Conservation (phyloP, 768 basidiomycete genomes). For the Tricholoma furcatifolium region DNA sequence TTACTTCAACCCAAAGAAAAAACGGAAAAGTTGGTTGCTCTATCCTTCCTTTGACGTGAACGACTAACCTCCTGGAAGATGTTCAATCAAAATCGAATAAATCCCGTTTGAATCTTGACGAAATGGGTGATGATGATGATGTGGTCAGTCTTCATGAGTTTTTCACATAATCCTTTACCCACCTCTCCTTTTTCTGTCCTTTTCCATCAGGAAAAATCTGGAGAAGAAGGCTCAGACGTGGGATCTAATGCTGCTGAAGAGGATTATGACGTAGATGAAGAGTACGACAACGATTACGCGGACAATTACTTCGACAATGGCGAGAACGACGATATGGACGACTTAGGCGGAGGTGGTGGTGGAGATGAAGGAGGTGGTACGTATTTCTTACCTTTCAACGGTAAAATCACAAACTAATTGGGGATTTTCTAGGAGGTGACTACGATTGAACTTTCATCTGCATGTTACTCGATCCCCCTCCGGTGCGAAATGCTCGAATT, state of each 20-base stretch:
- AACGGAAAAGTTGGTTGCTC: constrained; percentile 45
- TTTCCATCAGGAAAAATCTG: constrained; percentile 59
- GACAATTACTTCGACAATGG: constrained; percentile 92
- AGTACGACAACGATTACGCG: constrained; percentile 89
- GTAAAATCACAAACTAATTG: not conserved
- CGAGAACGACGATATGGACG: constrained; percentile 78
- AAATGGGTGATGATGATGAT: constrained; percentile 63
- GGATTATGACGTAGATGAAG: constrained; percentile 87
- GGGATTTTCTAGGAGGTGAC: constrained; percentile 6
- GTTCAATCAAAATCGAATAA: constrained; percentile 33
- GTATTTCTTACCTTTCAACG: not conserved
- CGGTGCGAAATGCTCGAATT: not conserved
- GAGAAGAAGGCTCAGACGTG: constrained; percentile 64
- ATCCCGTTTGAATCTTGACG: constrained; percentile 61
- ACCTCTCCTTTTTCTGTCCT: not conserved
- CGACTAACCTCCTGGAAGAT: not conserved
- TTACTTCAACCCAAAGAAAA: constrained; percentile 77
- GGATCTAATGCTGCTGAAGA: constrained; percentile 65
- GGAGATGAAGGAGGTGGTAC: constrained; percentile 65
- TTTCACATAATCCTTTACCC: not conserved
- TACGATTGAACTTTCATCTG: constrained; percentile 6
- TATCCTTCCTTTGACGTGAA: not conserved
- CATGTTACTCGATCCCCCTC: not conserved
- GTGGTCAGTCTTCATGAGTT: constrained; percentile 36
- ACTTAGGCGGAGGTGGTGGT: constrained; percentile 69